These are phyloP conservation scores for Zoysia pacifica DNA, from an alignment of 176 grass and related monocot genomes.

Conservation along the genomic window DNA sequence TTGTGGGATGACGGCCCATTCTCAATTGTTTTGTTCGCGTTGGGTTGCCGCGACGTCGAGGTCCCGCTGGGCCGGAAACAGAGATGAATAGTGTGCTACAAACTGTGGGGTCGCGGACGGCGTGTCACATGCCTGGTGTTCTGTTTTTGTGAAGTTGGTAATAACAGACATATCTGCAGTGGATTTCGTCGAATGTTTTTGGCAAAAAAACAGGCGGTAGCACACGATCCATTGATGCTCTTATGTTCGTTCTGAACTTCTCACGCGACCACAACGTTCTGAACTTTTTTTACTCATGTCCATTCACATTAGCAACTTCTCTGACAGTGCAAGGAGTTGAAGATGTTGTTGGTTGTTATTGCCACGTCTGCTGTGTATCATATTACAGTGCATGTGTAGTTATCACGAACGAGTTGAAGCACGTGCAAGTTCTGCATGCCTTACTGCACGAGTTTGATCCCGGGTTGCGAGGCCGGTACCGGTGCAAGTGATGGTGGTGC, in stretches of 20 bases:
- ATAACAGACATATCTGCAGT: not conserved
- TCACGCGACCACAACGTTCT: too few relatives aligned
- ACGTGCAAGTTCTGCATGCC: too few relatives aligned
- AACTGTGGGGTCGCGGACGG: not conserved
- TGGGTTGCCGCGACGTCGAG: not conserved
- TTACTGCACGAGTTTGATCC: too few relatives aligned
- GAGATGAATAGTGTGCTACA: not conserved
- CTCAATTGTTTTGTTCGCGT: conserved; percentile 33
- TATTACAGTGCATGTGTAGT: too few relatives aligned
- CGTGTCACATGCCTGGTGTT: not conserved
- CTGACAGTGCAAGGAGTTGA: too few relatives aligned
- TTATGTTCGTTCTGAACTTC: not conserved
- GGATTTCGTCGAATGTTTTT: not conserved
- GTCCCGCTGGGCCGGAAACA: not conserved
- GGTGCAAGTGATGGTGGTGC: too few relatives aligned
- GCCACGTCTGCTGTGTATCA: too few relatives aligned
- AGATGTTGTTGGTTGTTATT: too few relatives aligned
- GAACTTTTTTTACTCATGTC: too few relatives aligned
- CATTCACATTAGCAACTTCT: too few relatives aligned
- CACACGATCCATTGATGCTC: not conserved
- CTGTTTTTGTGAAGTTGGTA: not conserved
- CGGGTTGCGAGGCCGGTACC: too few relatives aligned
- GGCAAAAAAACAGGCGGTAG: not conserved
- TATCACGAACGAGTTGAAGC: too few relatives aligned
- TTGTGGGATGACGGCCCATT: conserved; percentile 16